Conservation (phyloP, 441 rosid genomes). For the Adansonia madagascariensis region DNA sequence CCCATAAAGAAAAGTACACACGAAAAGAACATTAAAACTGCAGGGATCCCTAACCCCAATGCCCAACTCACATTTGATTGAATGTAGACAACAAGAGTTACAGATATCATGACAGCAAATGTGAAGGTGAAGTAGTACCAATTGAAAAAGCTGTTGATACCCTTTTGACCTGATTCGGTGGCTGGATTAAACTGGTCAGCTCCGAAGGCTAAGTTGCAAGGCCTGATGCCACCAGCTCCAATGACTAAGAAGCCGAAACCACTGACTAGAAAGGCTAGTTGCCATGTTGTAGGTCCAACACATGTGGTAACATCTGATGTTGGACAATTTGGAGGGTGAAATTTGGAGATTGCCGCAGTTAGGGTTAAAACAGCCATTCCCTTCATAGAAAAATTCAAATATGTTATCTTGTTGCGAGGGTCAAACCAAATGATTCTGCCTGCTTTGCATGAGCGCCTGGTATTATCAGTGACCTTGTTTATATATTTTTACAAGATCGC, state of each 20-base stretch:
- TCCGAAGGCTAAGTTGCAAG: slow-evolving; percentile 37
- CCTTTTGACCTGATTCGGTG: slow-evolving; percentile 32
- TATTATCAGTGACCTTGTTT: too few species aligned
- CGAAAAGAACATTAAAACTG: slow-evolving; percentile 31
- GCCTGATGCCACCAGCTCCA: slow-evolving; percentile 34
- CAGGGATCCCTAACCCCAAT: slow-evolving; percentile 33
- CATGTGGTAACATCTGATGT: background rate
- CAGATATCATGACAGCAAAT: slow-evolving; percentile 30
- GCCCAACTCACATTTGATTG: slow-evolving; percentile 39
- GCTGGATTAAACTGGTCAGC: slow-evolving; percentile 32
- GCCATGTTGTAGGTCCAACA: slow-evolving; percentile 29
- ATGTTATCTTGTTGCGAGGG: too few species aligned
- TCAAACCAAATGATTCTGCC: too few species aligned
- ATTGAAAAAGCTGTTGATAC: slow-evolving; percentile 39
- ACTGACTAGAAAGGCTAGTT: slow-evolving; percentile 28
- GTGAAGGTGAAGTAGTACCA: slow-evolving; percentile 41
- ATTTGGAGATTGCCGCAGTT: slow-evolving; percentile 33
- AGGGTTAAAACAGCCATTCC: background rate
- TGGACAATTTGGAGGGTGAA: slow-evolving; percentile 28
- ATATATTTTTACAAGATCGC: too few species aligned
- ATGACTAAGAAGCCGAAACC: slow-evolving; percentile 28
- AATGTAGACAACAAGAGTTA: slow-evolving; percentile 32
- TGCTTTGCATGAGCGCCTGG: too few species aligned
- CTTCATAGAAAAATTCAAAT: too few species aligned
- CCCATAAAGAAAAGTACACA: slow-evolving; percentile 26